Conservation (phyloP, 2,329 filamentous ascomycete genomes). For the Paraphaeosphaeria sporulosa region DNA sequence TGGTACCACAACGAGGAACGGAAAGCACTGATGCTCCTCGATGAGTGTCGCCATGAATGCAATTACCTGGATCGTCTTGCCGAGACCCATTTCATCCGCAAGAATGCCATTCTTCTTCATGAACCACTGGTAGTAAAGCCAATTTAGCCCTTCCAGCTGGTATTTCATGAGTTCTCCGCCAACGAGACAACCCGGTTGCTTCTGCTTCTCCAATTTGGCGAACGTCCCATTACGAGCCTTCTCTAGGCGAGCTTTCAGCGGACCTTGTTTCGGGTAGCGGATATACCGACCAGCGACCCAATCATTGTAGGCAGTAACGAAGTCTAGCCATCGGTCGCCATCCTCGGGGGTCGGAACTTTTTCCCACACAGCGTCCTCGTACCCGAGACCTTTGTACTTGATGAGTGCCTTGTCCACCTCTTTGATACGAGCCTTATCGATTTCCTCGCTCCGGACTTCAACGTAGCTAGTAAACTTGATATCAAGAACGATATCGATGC, state of each 20-base stretch:
- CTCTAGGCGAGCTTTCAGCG: conserved; percentile 72
- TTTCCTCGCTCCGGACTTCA: conserved; percentile 67
- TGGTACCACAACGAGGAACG: conserved; percentile 90
- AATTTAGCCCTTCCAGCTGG: conserved; percentile 91
- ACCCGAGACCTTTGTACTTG: conserved; percentile 91
- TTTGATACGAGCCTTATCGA: conserved; percentile 74
- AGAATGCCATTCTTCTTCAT: conserved; percentile 84
- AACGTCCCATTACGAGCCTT: conserved; percentile 74
- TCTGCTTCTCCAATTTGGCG: conserved; percentile 68
- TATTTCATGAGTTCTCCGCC: conserved; percentile 91
- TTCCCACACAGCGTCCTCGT: conserved; percentile 93
- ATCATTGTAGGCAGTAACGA: conserved; percentile 83
- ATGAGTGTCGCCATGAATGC: conserved; percentile 77
- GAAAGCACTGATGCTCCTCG: conserved; percentile 75
- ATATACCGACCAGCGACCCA: conserved; percentile 84
- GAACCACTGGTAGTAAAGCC: conserved; percentile 92
- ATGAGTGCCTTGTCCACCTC: conserved; percentile 78
- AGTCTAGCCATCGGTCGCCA: conserved; percentile 77
- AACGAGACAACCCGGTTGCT: conserved; percentile 76
- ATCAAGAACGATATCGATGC: conserved; percentile 87
- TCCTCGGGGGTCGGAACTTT: conserved; percentile 72
- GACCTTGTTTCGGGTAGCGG: conserved; percentile 60
- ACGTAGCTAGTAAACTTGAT: conserved; percentile 72
- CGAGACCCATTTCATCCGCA: conserved; percentile 97
- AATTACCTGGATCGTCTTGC: conserved; percentile 95